A percentile compares a stretch with the other conserved stretches of the same genome.
phyloP scores from a whole-genome alignment of 768 basidiomycete genomes.

The Cystofilobasidium capitatum region DNA sequence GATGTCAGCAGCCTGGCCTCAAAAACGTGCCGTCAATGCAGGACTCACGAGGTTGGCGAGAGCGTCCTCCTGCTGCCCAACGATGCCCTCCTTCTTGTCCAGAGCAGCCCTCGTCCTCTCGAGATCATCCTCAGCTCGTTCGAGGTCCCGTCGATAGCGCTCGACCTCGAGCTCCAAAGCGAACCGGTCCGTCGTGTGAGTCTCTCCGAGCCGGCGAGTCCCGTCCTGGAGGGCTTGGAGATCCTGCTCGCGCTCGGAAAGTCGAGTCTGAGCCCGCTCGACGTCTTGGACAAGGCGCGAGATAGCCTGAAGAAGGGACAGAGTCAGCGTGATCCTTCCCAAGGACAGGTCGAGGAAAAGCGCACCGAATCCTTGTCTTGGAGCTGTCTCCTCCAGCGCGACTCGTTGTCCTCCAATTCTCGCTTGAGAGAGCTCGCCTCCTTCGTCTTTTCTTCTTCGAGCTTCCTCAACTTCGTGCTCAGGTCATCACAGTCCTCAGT shows the following conservation, averaged over 20 bases:
- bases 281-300: slow-evolving; percentile 34
- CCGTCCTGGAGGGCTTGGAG: slow-evolving; percentile 61
- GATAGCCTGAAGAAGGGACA: slow-evolving; percentile 24
- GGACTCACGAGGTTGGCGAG: slow-evolving; percentile 55
- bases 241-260: slow-evolving; percentile 66
- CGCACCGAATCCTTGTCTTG: slow-evolving; percentile 33
- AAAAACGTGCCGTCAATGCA: not conserved
- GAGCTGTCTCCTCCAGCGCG: slow-evolving; percentile 26
- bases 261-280: slow-evolving; percentile 41
- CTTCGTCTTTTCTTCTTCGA: slow-evolving; percentile 25
- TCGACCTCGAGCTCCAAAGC: slow-evolving; percentile 85
- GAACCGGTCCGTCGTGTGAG: slow-evolving; percentile 69
- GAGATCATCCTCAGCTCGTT: slow-evolving; percentile 69
- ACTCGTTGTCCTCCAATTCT: slow-evolving; percentile 28
- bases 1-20: not conserved
- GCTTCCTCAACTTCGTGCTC: slow-evolving; percentile 11
- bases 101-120: slow-evolving; percentile 60
- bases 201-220: slow-evolving; percentile 68
- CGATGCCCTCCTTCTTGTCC: slow-evolving; percentile 54
- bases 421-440: slow-evolving; percentile 24
- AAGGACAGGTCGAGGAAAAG: not conserved
- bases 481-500: slow-evolving; percentile 30
- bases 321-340: not conserved
- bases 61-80: slow-evolving; percentile 59
- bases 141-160: slow-evolving; percentile 70